Conservation (phyloP, 805 yeast species). For the Peterozyma toletana region DNA sequence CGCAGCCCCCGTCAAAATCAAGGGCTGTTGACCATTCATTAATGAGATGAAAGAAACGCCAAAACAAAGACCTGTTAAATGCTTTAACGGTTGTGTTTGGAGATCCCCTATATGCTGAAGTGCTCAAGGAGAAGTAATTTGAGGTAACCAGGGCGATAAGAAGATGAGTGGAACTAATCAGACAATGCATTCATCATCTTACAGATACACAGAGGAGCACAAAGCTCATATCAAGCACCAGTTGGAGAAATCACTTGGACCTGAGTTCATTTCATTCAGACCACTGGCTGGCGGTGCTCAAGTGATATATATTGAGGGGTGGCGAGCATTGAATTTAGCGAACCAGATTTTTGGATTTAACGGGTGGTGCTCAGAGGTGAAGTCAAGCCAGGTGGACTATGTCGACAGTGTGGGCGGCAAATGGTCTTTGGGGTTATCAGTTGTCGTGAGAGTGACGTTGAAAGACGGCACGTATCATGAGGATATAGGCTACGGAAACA, state of each 20-base stretch:
- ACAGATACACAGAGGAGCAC: slow-evolving; percentile 18
- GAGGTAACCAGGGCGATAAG: no score
- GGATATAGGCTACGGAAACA: slow-evolving; percentile 68
- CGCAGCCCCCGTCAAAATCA: no score
- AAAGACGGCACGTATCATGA: slow-evolving; percentile 80
- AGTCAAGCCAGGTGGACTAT: slow-evolving; percentile 59
- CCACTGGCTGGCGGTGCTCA: slow-evolving; percentile 68
- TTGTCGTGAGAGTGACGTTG: slow-evolving; percentile 62
- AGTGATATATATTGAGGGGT: slow-evolving; percentile 75
- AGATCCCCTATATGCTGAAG: no score
- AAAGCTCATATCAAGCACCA: slow-evolving; percentile 17
- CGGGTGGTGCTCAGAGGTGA: slow-evolving; percentile 76
- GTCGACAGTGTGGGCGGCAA: slow-evolving; percentile 57
- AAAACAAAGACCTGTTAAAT: no score
- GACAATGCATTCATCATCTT: neutral
- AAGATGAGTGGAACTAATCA: no score
- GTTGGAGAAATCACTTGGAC: slow-evolving; percentile 46
- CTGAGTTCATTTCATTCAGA: slow-evolving; percentile 69
- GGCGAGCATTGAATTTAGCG: slow-evolving; percentile 76
- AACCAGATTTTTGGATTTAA: slow-evolving; percentile 78
- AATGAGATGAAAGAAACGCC: no score
- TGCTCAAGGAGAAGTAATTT: no score
- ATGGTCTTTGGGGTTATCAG: slow-evolving; percentile 61
- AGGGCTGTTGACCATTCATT: no score
- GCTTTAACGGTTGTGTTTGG: no score